Evolutionary conservation across 2,329 filamentous ascomycete genomes (phyloP).

Genomic region (Didymella pomorum): DNA sequence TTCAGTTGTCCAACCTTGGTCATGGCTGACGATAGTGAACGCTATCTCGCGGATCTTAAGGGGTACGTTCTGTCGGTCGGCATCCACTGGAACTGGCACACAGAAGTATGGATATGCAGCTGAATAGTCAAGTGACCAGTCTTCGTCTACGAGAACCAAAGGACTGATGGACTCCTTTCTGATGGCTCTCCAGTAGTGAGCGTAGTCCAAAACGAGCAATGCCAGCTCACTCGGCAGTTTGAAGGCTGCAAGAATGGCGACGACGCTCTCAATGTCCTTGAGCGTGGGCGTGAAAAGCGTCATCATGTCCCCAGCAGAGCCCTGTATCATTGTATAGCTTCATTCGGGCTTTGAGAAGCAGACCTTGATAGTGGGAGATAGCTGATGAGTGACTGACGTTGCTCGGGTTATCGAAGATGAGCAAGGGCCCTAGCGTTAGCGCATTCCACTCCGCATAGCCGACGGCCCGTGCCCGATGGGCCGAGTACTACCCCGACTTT

Average conservation of each 20-base stretch:
- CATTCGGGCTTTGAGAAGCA: neutral
- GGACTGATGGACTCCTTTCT: neutral
- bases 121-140: constrained; percentile 17
- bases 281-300: constrained; percentile 7
- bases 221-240: constrained; percentile 27
- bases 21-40: constrained; percentile 31
- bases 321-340: neutral
- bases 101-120: constrained; percentile 17
- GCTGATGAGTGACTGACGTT: constrained; percentile 12
- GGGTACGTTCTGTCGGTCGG: neutral
- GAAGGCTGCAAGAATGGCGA: constrained; percentile 18
- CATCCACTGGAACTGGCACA: neutral
- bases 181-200: constrained; percentile 26
- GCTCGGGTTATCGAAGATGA: neutral
- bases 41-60: constrained; percentile 27
- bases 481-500: constrained; percentile 14
- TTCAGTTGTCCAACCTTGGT: constrained; percentile 35
- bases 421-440: constrained; percentile 10
- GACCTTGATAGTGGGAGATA: neutral
- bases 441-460: constrained; percentile 12
- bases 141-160: constrained; percentile 11
- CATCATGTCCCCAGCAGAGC: neutral
- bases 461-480: constrained; percentile 22
- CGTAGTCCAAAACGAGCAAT: constrained; percentile 27
- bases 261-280: constrained; percentile 5